Evolutionary conservation across 2,329 filamentous ascomycete genomes (phyloP), one percentile per base, ranked within the genome.

Genomic region (Penicillium olsonii): DNA sequence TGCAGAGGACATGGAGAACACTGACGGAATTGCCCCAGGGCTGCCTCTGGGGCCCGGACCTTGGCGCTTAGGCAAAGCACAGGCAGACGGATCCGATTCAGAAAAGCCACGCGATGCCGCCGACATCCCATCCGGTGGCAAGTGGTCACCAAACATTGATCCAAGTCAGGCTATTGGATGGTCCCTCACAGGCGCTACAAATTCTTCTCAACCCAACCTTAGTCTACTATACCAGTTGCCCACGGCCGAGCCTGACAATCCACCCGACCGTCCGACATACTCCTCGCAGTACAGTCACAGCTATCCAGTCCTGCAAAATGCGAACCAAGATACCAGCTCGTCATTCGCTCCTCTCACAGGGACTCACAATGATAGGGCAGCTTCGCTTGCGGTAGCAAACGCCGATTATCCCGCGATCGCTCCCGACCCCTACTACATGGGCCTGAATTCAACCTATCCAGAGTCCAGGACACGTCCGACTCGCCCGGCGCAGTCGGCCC

Each of bases 181-280:
- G 87, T 91, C 89, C 7, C 73, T 95, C n/a, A 90, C 90, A 0
- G 90, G 90, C 12, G 92, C 87, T 1, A 91, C 89, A 46, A 90
- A 95, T 63, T 94, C 89, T 3, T 87, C 89, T 1, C 91, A 85
- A 55, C 90, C 90, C 0, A 94, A 89, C 63, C 75, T 95, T 4
- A 92, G 90, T 1, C 80, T 92, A 48, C 82, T 95, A 64, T 95
- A 90, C 65, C 85, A 88, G 52, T 84, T 81, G 59, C 67, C 78
- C 48, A 72, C 74, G 18, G 48, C 61, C 1, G 66, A 65, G 11
- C 42, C 56, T 4, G 59, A 59, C 15, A 22, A 60, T 2, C 37
- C 39, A 33, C 19, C 62, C 63, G 61, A 56, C 57, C 61, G 57
- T 56, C 34, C 70, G 35, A 47, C 67, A 47, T 58, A 62, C 47